Conservation (phyloP, 164 flowering plant species). For the Platanus orientalis region DNA sequence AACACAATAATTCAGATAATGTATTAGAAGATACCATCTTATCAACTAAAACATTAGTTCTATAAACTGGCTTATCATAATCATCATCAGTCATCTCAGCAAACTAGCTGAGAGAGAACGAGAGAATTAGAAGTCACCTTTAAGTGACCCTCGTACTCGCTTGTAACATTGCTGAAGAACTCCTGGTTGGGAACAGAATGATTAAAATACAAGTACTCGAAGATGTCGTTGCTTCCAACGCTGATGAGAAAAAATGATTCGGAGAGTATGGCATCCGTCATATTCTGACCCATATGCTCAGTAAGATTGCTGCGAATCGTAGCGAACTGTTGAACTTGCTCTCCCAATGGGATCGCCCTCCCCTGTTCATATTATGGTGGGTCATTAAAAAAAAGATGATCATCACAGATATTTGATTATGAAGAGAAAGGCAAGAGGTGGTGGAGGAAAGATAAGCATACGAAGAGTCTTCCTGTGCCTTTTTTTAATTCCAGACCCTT, state of each 20-base stretch:
- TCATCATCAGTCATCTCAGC: too few species aligned
- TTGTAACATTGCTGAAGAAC: constrained; percentile 22
- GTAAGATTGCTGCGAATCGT: constrained; percentile 20
- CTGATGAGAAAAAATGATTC: constrained; percentile 45
- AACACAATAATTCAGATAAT: neutral
- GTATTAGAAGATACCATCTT: too few species aligned
- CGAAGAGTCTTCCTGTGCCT: constrained; percentile 22
- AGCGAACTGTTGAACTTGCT: constrained; percentile 39
- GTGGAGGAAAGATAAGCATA: constrained; percentile 11
- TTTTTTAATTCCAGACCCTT: constrained; percentile 44
- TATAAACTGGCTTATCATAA: too few species aligned
- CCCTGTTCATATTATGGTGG: too few species aligned
- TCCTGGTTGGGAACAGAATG: constrained; percentile 13
- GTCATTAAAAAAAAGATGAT: too few species aligned
- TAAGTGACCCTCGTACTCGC: constrained; percentile 27
- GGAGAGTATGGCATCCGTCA: constrained; percentile 19
- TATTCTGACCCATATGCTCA: constrained; percentile 16
- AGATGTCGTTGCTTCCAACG: constrained; percentile 49
- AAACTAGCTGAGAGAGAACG: neutral
- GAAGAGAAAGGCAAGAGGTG: too few species aligned
- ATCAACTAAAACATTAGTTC: too few species aligned
- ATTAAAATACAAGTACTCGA: constrained; percentile 19
- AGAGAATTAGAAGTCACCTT: constrained; percentile 27
- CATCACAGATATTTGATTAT: too few species aligned
- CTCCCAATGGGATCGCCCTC: constrained; percentile 23